phyloP scores from a whole-genome alignment of 495 filamentous ascomycete genomes.

The Lepraria neglecta region DNA sequence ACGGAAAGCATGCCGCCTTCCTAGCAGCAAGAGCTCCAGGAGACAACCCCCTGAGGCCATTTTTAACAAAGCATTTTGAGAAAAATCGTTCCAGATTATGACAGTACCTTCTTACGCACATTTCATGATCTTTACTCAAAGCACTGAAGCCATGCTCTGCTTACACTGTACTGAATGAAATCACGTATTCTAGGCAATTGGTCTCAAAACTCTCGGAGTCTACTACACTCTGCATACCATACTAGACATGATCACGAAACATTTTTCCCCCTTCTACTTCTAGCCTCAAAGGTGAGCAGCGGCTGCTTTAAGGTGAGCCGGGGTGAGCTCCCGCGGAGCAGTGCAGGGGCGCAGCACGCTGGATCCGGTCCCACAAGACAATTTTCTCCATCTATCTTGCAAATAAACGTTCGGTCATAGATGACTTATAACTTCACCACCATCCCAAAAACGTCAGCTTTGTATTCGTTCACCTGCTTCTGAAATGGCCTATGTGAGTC shows the following conservation, averaged over 20 bases:
- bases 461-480: not conserved
- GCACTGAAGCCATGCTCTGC: not conserved
- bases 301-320: no score
- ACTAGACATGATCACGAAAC: no score
- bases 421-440: not conserved
- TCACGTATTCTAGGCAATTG: no score
- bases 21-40: not conserved
- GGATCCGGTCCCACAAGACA: not conserved
- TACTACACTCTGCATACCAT: no score
- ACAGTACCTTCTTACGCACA: not conserved
- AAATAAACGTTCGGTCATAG: not conserved
- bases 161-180: not conserved
- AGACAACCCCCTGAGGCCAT: not conserved
- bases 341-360: no score
- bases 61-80: not conserved
- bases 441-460: not conserved
- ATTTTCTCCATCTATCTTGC: not conserved
- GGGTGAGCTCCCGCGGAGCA: no score
- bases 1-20: slow-evolving; percentile 9
- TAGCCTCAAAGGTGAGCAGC: no score
- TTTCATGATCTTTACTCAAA: no score
- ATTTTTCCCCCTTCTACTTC: no score
- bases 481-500: not conserved
- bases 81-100: not conserved
- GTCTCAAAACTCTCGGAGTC: no score